Evolutionary conservation across 768 basidiomycete species (phyloP).

Genomic region (Boletus patriciae): DNA sequence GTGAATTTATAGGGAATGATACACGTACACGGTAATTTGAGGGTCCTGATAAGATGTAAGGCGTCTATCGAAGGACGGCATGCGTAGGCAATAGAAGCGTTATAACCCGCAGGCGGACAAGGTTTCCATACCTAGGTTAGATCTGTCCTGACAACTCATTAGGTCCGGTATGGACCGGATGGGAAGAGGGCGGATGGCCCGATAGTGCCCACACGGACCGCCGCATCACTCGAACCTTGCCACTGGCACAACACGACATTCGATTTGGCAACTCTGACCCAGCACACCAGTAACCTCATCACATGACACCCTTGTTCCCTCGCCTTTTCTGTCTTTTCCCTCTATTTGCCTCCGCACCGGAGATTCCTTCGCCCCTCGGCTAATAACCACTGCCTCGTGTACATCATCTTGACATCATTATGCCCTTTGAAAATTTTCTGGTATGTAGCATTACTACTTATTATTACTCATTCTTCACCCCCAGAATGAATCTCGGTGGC

Average conservation of each 20-base stretch:
- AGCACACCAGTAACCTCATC: background rate
- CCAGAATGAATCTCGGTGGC: background rate
- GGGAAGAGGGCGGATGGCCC: conserved; percentile 9
- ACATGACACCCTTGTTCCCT: conserved; percentile 13
- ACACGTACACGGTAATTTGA: conserved; percentile 38
- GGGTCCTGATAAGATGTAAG: conserved; percentile 33
- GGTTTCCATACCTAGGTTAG: conserved; percentile 25
- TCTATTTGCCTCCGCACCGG: conserved; percentile 24
- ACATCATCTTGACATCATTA: conserved; percentile 1
- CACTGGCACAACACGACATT: conserved; percentile 6
- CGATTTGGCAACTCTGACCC: conserved; percentile 23
- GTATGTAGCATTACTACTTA: conserved; percentile 5
- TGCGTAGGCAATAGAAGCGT: conserved; percentile 33
- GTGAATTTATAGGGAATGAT: conserved; percentile 32
- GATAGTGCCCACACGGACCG: conserved; percentile 17
- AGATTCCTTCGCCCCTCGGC: conserved; percentile 15
- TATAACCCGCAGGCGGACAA: conserved; percentile 19
- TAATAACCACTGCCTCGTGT: conserved; percentile 22
- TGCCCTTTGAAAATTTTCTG: conserved; percentile 9
- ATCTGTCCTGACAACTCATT: conserved; percentile 12
- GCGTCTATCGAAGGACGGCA: conserved; percentile 32
- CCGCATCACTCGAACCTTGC: conserved; percentile 15
- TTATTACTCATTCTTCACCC: background rate
- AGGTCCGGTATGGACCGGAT: conserved; percentile 23
- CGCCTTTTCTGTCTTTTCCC: conserved; percentile 7